phyloP scores from a whole-genome alignment of 2,329 filamentous ascomycete genomes.

The Dothideomycetes sp. region DNA sequence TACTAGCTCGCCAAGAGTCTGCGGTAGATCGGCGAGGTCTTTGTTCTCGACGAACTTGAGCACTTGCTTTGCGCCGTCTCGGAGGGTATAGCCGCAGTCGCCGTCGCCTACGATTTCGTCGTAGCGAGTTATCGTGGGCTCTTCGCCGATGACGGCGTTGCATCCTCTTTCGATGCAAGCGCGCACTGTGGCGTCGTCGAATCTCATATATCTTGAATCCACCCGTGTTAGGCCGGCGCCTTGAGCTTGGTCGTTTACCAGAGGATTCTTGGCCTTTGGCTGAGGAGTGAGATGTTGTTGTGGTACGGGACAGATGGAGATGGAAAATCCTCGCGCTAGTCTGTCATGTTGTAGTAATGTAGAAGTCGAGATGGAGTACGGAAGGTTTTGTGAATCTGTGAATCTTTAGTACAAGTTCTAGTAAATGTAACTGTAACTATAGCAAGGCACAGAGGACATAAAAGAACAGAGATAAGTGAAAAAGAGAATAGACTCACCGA shows the following conservation, averaged over 20 bases:
- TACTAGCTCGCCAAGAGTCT: constrained; percentile 18
- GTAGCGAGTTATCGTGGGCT: constrained; percentile 25
- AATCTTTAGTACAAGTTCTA: too few species aligned
- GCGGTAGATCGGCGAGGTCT: constrained; percentile 18
- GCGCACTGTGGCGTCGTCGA: constrained; percentile 18
- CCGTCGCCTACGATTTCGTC: constrained; percentile 26
- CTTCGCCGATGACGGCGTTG: constrained; percentile 21
- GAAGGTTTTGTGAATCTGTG: constrained; percentile 18
- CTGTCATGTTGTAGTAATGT: constrained; percentile 20
- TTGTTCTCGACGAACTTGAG: constrained; percentile 20
- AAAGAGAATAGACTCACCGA: constrained; percentile 14
- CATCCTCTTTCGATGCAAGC: constrained; percentile 19
- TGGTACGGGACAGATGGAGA: constrained; percentile 21
- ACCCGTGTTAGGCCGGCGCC: constrained; percentile 7
- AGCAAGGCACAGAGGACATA: too few species aligned
- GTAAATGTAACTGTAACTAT: too few species aligned
- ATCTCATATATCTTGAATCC: constrained; percentile 15
- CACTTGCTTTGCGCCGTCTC: constrained; percentile 23
- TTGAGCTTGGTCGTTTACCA: constrained; percentile 5
- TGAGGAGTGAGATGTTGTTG: constrained; percentile 16
- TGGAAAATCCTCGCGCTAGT: constrained; percentile 21
- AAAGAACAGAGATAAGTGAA: too few species aligned
- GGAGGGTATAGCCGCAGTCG: constrained; percentile 25
- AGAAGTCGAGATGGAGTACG: constrained; percentile 22
- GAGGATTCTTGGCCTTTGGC: constrained; percentile 10